Evolutionary conservation across 345 rosid species (phyloP).

Genomic region (Camelina neglecta): DNA sequence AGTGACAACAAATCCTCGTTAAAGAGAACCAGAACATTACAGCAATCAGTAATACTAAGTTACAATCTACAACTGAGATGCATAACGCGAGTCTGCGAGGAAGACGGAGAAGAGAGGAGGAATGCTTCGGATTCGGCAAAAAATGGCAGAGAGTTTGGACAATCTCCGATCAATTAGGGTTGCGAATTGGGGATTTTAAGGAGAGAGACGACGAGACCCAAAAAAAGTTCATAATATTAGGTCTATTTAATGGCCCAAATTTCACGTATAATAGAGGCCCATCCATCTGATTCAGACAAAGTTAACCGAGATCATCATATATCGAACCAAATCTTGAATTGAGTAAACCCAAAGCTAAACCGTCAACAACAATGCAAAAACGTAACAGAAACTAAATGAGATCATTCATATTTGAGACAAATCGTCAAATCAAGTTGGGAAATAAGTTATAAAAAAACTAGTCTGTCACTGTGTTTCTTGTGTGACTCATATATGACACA

Average conservation of each 20-base stretch:
- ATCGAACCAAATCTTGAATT: constrained; percentile 1
- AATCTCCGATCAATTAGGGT: constrained; percentile 44
- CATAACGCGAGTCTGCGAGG: constrained; percentile 4
- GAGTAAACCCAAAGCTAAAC: not conserved
- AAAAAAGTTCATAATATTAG: constrained; percentile 2
- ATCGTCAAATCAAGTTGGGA: too few relatives aligned
- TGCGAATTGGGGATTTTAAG: constrained; percentile 43
- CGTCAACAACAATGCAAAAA: not conserved
- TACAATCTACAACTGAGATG: constrained; percentile 35
- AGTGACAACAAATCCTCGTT: constrained; percentile 24
- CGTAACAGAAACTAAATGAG: too few relatives aligned
- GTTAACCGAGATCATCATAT: too few relatives aligned
- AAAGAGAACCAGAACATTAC: constrained; percentile 28
- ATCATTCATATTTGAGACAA: too few relatives aligned
- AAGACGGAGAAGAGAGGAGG: constrained; percentile 9
- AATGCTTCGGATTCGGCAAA: constrained; percentile 31
- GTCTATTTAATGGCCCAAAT: constrained; percentile 7
- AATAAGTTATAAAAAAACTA: too few relatives aligned
- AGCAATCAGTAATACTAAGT: constrained; percentile 26
- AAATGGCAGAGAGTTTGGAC: constrained; percentile 44
- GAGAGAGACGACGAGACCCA: constrained; percentile 24
- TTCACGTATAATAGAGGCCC: not conserved
- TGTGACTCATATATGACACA: not conserved
- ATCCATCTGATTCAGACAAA: constrained; percentile 19
- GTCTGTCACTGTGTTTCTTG: not conserved